A percentile compares a stretch with the other conserved stretches of the same genome.
Conservation (phyloP, 352 stramenopile genomes). For the Phytophthora podocarpi region DNA sequence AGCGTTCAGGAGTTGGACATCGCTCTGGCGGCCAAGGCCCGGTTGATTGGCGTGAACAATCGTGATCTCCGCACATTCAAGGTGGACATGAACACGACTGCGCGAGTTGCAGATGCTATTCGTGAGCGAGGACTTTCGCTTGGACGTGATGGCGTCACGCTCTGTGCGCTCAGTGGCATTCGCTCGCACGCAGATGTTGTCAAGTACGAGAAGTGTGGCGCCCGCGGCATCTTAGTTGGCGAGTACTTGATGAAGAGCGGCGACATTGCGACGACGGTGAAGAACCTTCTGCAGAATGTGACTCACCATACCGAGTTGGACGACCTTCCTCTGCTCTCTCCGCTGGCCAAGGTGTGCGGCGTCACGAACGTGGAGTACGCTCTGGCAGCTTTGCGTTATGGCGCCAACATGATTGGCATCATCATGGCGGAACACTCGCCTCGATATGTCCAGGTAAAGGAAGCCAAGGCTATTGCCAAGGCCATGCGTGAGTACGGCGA, state of each 20-base stretch:
- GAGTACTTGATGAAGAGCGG: slow-evolving; percentile 98
- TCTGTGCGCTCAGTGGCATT: slow-evolving; percentile 97
- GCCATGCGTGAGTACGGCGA: slow-evolving; percentile 96
- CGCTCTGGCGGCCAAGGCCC: slow-evolving; percentile 90
- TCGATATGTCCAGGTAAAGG: slow-evolving; percentile 79
- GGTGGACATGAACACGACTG: slow-evolving; percentile 96
- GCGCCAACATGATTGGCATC: slow-evolving; percentile 97
- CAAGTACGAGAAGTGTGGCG: slow-evolving; percentile 91
- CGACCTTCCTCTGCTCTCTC: slow-evolving; percentile 36
- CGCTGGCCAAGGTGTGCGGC: slow-evolving; percentile 95
- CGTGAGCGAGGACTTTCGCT: slow-evolving; percentile 70
- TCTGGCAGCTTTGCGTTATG: slow-evolving; percentile 87
- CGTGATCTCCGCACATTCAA: slow-evolving; percentile 98
- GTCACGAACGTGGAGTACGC: slow-evolving; percentile 95
- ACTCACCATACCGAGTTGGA: slow-evolving; percentile 36
- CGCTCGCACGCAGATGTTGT: slow-evolving; percentile 92
- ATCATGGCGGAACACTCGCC: slow-evolving; percentile 96
- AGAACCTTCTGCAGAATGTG: slow-evolving; percentile 56
- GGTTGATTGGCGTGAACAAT: slow-evolving; percentile 99
- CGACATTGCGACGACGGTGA: slow-evolving; percentile 90
- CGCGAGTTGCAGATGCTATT: slow-evolving; percentile 89
- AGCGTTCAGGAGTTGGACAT: slow-evolving; percentile 95
- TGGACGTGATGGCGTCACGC: slow-evolving; percentile 72
- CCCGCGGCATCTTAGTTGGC: slow-evolving; percentile 93
- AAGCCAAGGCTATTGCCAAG: slow-evolving; percentile 91